A percentile compares a stretch with the other conserved stretches of the same genome.
Conservation (phyloP, 306 rosid genomes). For the Cucumis hystrix region DNA sequence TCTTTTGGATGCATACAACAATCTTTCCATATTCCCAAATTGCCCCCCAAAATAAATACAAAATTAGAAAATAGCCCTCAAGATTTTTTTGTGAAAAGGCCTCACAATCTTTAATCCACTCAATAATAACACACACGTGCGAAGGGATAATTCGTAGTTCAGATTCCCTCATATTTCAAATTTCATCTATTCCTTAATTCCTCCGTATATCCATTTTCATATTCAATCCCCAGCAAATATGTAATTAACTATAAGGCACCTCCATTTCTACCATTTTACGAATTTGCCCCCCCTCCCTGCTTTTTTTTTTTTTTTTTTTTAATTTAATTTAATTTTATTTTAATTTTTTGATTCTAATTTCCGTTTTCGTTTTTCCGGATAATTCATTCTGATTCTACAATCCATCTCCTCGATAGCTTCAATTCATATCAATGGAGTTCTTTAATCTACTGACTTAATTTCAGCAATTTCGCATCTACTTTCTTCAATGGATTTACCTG, state of each 20-base stretch:
- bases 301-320: too few relatives aligned
- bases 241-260: too few relatives aligned
- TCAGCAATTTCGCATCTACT: background rate
- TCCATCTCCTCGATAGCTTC: constrained; percentile 4
- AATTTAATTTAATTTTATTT: too few relatives aligned
- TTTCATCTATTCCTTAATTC: background rate
- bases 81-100: background rate
- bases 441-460: constrained; percentile 30
- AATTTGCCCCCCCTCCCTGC: background rate
- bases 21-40: background rate
- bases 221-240: background rate
- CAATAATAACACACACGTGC: constrained; percentile 10
- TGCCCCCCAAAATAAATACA: background rate
- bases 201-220: background rate
- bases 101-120: background rate
- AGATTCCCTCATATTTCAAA: background rate
- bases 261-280: background rate
- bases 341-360: too few relatives aligned
- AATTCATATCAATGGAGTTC: constrained; percentile 32
- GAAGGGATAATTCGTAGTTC: background rate
- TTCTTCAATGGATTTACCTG: constrained; percentile 38
- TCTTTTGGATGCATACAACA: too few relatives aligned
- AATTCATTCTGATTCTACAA: background rate
- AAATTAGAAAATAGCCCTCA: background rate
- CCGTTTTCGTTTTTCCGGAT: background rate